Conservation (phyloP, 2,329 filamentous ascomycete genomes). For the Pseudonectria foliicola region DNA sequence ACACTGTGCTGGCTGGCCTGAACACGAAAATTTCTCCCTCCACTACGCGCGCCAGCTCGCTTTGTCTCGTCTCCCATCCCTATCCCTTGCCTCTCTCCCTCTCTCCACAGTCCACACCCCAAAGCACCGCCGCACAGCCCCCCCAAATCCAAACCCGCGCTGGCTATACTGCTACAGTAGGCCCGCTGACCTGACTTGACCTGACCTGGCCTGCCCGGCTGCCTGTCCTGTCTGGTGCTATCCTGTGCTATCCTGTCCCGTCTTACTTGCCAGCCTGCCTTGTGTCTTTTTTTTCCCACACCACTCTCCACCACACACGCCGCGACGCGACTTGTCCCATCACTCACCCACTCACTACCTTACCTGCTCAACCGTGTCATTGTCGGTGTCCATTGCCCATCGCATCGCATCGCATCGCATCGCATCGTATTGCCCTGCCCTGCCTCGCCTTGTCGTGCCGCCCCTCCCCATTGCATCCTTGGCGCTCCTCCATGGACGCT, state of each 20-base stretch:
- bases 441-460: too few species aligned
- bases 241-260: neutral
- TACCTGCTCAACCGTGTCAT: conserved; percentile 36
- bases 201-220: neutral
- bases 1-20: neutral
- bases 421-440: too few species aligned
- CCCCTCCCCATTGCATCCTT: conserved; percentile 19
- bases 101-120: neutral
- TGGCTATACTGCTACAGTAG: too few species aligned
- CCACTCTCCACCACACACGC: conserved; percentile 33
- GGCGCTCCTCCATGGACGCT: conserved; percentile 34
- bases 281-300: conserved; percentile 26
- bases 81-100: neutral
- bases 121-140: too few species aligned
- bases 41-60: neutral
- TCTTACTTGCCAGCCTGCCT: neutral
- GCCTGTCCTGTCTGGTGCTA: conserved; percentile 1
- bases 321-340: conserved; percentile 37
- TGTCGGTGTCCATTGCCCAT: conserved; percentile 36
- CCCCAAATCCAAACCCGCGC: too few species aligned
- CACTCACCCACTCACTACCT: conserved; percentile 28
- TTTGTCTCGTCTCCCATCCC: neutral
- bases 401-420: conserved; percentile 10
- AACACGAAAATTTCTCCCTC: neutral
- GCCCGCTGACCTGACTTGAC: too few species aligned